A percentile compares a stretch with the other conserved stretches of the same genome.
These are phyloP conservation scores for Penicillium griseofulvum DNA, from an alignment of 2,329 filamentous ascomycete genomes.

Conservation along the genomic window DNA sequence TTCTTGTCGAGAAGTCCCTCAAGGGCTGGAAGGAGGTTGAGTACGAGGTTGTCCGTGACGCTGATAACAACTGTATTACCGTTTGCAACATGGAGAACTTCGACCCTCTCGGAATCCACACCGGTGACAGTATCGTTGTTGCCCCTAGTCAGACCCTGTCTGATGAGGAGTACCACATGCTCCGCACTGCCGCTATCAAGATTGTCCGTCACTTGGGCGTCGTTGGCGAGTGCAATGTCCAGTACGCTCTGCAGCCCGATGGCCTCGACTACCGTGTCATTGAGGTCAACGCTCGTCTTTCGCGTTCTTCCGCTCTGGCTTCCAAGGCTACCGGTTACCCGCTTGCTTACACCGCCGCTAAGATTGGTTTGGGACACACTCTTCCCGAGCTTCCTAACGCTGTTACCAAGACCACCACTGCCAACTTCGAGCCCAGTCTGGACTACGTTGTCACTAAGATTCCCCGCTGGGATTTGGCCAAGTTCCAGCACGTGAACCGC, in stretches of 20 bases:
- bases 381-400: constrained; percentile 95
- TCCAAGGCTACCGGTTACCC: constrained; percentile 98
- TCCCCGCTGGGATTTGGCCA: constrained; percentile 94
- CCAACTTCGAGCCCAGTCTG: constrained; percentile 95
- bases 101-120: constrained; percentile 94
- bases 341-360: constrained; percentile 93
- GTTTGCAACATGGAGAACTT: constrained; percentile 99
- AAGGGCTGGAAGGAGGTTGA: constrained; percentile 99
- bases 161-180: constrained; percentile 99
- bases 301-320: constrained; percentile 91
- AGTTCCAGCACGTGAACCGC: constrained; percentile 98
- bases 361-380: constrained; percentile 94
- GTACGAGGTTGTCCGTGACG: constrained; percentile 96
- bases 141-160: constrained; percentile 95
- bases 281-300: constrained; percentile 97
- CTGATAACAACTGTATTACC: constrained; percentile 97
- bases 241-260: constrained; percentile 95
- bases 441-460: constrained; percentile 99
- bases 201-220: constrained; percentile 96
- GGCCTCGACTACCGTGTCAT: constrained; percentile 98
- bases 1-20: constrained; percentile 95
- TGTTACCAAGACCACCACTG: constrained; percentile 96
- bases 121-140: constrained; percentile 97
- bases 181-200: constrained; percentile 95
- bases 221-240: constrained; percentile 97